Percentiles rank a stretch among this genome's conserved stretches.
These are phyloP conservation scores for Pelargonium cotyledonis DNA, from an alignment of 441 rosid species.

Conservation along the genomic window DNA sequence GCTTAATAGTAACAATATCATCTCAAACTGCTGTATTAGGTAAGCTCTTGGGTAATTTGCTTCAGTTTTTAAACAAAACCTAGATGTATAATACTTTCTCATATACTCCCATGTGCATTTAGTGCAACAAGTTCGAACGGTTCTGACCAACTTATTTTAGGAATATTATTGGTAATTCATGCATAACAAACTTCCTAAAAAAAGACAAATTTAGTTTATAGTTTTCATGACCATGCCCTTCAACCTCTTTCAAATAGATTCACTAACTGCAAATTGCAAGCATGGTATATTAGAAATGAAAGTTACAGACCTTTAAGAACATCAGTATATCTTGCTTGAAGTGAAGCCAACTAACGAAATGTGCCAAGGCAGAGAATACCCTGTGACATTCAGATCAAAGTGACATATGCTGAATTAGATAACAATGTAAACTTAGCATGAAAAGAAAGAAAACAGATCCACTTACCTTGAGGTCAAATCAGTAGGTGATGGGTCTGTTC, in stretches of 20 bases:
- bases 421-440: neutral
- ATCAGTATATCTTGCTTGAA: constrained; percentile 34
- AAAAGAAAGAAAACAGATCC: constrained; percentile 4
- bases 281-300: neutral
- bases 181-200: too few species aligned
- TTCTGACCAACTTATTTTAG: too few species aligned
- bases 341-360: constrained; percentile 30
- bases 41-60: too few species aligned
- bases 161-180: too few species aligned
- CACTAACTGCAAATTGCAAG: neutral
- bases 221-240: too few species aligned
- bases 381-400: constrained; percentile 21
- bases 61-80: too few species aligned
- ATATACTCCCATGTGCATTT: too few species aligned
- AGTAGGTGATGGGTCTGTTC: constrained; percentile 4
- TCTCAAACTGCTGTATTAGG: too few species aligned
- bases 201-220: too few species aligned
- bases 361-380: constrained; percentile 37
- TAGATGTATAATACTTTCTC: too few species aligned
- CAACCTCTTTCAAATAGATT: neutral
- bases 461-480: constrained; percentile 34
- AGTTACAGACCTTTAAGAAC: constrained; percentile 33
- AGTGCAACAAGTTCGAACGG: too few species aligned
- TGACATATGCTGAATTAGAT: constrained; percentile 6
- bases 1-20: too few species aligned